A percentile compares a stretch with the other conserved stretches of the same genome.
phyloP scores from a whole-genome alignment of 2,329 filamentous ascomycete genomes.

The Dactylellina drechsleri region DNA sequence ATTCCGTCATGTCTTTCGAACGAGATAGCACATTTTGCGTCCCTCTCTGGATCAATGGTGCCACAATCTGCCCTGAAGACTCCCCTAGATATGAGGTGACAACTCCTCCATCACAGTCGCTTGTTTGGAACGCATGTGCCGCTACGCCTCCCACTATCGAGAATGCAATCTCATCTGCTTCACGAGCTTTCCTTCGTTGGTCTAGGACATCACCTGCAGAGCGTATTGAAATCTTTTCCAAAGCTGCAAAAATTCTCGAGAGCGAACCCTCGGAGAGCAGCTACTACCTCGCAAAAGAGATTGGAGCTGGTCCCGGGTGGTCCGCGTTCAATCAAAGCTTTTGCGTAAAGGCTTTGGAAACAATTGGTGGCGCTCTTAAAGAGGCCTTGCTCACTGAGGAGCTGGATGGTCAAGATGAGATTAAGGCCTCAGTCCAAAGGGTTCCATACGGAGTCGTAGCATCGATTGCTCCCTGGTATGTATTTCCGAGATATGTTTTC shows the following conservation, averaged over 20 bases:
- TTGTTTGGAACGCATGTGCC: conserved; percentile 66
- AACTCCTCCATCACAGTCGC: conserved; percentile 35
- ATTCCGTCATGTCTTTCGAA: conserved; percentile 39
- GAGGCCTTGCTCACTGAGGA: conserved; percentile 59
- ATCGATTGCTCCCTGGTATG: conserved; percentile 81
- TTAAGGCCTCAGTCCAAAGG: conserved; percentile 73
- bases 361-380: conserved; percentile 62
- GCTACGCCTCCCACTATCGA: conserved; percentile 69
- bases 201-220: conserved; percentile 69
- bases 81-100: conserved; percentile 39
- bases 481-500: conserved; percentile 45
- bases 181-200: conserved; percentile 77
- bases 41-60: conserved; percentile 50
- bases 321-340: conserved; percentile 63
- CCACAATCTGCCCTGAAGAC: conserved; percentile 12
- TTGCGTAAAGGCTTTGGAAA: conserved; percentile 62
- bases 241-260: conserved; percentile 73
- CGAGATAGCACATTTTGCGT: conserved; percentile 47
- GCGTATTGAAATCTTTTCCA: conserved; percentile 76
- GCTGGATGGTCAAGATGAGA: conserved; percentile 63
- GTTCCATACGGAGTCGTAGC: conserved; percentile 83
- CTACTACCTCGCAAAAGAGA: conserved; percentile 71
- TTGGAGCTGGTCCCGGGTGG: conserved; percentile 64
- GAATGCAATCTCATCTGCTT: conserved; percentile 70
- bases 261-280: conserved; percentile 70